These are phyloP conservation scores for Jackrogersella multiformis DNA, from an alignment of 495 filamentous ascomycete species.

Conservation along the genomic window DNA sequence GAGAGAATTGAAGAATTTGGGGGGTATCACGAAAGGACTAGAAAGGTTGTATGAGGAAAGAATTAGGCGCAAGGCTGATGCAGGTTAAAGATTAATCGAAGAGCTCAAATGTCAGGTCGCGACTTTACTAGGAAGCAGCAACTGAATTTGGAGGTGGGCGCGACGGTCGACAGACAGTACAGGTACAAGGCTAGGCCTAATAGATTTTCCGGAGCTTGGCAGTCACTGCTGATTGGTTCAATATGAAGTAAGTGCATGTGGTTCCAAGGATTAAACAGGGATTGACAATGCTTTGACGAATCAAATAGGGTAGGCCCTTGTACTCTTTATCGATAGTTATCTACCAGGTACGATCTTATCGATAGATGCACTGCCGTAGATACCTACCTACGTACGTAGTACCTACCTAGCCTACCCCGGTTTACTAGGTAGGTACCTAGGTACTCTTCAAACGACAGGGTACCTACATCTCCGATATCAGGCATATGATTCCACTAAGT, in stretches of 20 bases:
- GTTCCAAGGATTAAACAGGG: conserved; percentile 1
- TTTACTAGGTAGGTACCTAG: too few species aligned
- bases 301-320: background rate
- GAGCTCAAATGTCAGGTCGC: conserved; percentile 14
- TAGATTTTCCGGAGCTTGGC: conserved; percentile 33
- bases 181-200: conserved; percentile 47
- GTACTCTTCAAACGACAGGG: too few species aligned
- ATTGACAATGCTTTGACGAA: background rate
- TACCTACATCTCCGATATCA: too few species aligned
- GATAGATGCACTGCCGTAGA: background rate
- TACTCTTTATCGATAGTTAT: conserved; percentile 11
- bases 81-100: conserved; percentile 6
- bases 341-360: conserved; percentile 3
- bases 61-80: conserved; percentile 23
- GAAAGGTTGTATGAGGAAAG: conserved; percentile 34
- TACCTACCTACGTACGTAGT: background rate
- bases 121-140: conserved; percentile 12
- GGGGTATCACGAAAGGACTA: conserved; percentile 43
- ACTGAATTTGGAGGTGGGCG: conserved; percentile 35
- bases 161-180: conserved; percentile 37
- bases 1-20: conserved; percentile 24
- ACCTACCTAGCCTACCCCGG: too few species aligned
- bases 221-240: conserved; percentile 24
- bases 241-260: background rate
- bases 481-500: too few species aligned